Base-by-base conservation (phyloP, 805 yeast genomes). In the Yamadazyma kitorensis region DNA sequence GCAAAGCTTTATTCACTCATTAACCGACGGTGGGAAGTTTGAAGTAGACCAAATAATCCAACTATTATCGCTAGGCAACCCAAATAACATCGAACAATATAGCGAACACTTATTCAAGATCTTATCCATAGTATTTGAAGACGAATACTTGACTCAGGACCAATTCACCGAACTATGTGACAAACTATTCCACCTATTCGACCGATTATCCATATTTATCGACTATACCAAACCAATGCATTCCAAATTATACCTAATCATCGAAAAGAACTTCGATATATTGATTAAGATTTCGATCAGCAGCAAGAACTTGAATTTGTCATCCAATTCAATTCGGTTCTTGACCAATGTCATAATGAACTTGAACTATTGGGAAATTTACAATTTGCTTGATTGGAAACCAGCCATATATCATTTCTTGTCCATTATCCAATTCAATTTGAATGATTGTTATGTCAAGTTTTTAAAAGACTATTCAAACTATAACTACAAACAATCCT, bases 301-400 rank as follows among this genome's bases (percentile, higher is more conserved):
- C 27, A 49, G 50, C 41, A 41, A 46, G 27, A 46, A 49, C 24
- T 49, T 65, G 25, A 60, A 51, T 9, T 41, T 67, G 13, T 52
- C 70, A 6, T 52, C 70, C 1, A 43, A 40, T 25, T 48, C 67
- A 3, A 61, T 66, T 18, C 43, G 69, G 23, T 64, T 62, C 36
- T 50, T 68, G 36, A 64, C 72, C 14, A 48, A 51, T 10, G 49
- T 64, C 1, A 39, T 67, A 13, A 60, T 62, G 68, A 44, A 44
- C 24, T 45, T 64, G 27, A 67, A 67, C 41, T 68, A 68, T 47
- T 68, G 73, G 73, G 72, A 68, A 42, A 40, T 68, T 16, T 66
- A 64, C 47, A 66, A 64, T 31, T 47, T 68, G 24, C 50, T 67
- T 12, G 48, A 52, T 13, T 61, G 68, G 67, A 64, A 65, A 38